phyloP scores from a whole-genome alignment of 2,329 filamentous ascomycete genomes.

The Penicillium rolfsii region DNA sequence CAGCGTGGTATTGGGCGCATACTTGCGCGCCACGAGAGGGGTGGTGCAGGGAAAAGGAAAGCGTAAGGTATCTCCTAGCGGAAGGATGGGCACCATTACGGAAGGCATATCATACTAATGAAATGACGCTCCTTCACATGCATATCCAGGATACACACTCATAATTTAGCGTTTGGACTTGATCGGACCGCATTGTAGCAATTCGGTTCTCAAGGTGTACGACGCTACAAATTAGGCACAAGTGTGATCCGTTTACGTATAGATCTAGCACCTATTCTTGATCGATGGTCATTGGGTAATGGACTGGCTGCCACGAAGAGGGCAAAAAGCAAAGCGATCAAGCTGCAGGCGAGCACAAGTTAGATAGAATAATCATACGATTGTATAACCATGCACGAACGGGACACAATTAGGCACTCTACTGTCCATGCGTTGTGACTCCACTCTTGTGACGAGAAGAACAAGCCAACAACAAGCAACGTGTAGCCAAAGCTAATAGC shows the following conservation, averaged over 20 bases:
- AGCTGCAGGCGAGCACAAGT: not conserved
- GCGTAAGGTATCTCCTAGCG: not conserved
- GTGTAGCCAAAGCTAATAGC: not conserved
- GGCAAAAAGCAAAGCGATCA: not conserved
- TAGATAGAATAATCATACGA: not conserved
- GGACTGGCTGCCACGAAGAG: not conserved
- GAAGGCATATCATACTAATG: not conserved
- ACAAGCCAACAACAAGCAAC: not conserved
- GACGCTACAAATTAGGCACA: not conserved
- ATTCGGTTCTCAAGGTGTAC: not conserved
- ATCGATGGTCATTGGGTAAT: not conserved
- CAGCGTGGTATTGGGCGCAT: conserved; percentile 18
- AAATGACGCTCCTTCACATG: not conserved
- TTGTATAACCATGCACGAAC: not conserved
- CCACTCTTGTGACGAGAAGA: not conserved
- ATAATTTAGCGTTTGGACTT: not conserved
- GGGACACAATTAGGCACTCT: not conserved
- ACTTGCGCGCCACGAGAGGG: conserved; percentile 10
- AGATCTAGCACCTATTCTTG: not conserved
- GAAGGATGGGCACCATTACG: not conserved
- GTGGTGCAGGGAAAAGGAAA: not conserved
- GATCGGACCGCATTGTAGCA: not conserved
- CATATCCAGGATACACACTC: not conserved
- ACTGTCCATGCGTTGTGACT: not conserved
- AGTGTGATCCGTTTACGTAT: not conserved